A percentile compares a stretch with the other conserved stretches of the same genome.
These are phyloP conservation scores for Fusarium sp. DNA, from an alignment of 2,329 filamentous ascomycete species.

Conservation along the genomic window DNA sequence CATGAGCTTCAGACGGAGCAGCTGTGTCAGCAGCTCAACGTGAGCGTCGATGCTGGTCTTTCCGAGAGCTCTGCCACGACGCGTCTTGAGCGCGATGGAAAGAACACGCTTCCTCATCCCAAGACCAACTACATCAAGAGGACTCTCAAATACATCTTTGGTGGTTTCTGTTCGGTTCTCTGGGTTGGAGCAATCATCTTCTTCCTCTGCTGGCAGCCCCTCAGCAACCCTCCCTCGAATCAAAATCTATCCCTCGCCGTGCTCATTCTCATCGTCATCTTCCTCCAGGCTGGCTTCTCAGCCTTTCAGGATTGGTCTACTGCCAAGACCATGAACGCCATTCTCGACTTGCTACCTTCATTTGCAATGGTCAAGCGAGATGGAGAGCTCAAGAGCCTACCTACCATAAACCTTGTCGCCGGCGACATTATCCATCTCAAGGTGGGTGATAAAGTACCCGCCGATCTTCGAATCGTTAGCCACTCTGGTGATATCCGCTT, in stretches of 20 bases:
- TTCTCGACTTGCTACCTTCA: constrained; percentile 60
- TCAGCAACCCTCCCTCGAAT: constrained; percentile 59
- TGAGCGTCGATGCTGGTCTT: constrained; percentile 53
- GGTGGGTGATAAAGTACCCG: constrained; percentile 63
- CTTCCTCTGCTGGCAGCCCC: constrained; percentile 63
- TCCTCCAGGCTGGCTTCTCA: constrained; percentile 61
- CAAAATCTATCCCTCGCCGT: constrained; percentile 62
- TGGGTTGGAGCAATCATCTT: constrained; percentile 63
- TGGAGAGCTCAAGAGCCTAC: constrained; percentile 57
- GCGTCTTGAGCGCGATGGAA: constrained; percentile 57
- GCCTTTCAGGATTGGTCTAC: constrained; percentile 65
- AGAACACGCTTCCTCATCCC: constrained; percentile 57
- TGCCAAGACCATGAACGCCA: constrained; percentile 61
- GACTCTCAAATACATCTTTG: constrained; percentile 59
- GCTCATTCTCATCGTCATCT: constrained; percentile 62
- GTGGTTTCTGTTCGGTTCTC: constrained; percentile 62
- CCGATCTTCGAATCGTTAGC: constrained; percentile 59
- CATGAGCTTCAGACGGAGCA: constrained; percentile 54
- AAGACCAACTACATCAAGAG: constrained; percentile 60
- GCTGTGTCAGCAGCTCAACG: constrained; percentile 58
- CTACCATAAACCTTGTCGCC: constrained; percentile 59
- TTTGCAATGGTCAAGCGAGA: constrained; percentile 61
- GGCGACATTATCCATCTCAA: constrained; percentile 62
- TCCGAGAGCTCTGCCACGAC: constrained; percentile 52
- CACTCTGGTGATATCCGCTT: constrained; percentile 60